A percentile compares a stretch with the other conserved stretches of the same genome.
These are phyloP conservation scores for Spinacia oleracea DNA, from an alignment of 179 eudicot species.

Conservation along the genomic window DNA sequence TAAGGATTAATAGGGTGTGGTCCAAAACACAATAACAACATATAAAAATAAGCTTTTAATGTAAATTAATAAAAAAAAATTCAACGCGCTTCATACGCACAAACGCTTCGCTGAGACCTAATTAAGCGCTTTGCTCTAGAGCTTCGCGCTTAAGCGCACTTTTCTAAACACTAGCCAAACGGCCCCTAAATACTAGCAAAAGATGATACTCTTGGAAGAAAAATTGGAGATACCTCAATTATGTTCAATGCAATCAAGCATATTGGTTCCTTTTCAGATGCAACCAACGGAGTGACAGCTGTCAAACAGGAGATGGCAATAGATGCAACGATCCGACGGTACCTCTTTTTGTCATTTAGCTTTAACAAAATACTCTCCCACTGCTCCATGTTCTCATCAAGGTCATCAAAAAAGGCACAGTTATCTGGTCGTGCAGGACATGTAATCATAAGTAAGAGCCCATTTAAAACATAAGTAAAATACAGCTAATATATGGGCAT, in stretches of 20 bases:
- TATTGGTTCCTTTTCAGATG: constrained; percentile 60
- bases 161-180: too few species aligned
- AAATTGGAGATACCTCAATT: constrained; percentile 57
- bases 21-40: too few species aligned
- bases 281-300: constrained; percentile 73
- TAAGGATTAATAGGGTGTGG: too few species aligned
- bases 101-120: too few species aligned
- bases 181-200: background rate
- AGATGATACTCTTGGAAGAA: background rate
- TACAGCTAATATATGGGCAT: background rate
- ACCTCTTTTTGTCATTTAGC: constrained; percentile 74
- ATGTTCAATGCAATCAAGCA: constrained; percentile 72
- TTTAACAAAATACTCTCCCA: constrained; percentile 71
- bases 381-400: constrained; percentile 43
- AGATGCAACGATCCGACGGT: constrained; percentile 85
- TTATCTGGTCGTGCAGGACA: constrained; percentile 30
- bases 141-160: too few species aligned
- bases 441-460: constrained; percentile 1
- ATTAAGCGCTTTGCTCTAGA: too few species aligned
- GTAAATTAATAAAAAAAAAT: too few species aligned
- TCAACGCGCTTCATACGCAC: too few species aligned
- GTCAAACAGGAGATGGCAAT: constrained; percentile 71
- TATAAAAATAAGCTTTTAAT: too few species aligned
- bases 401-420: constrained; percentile 22
- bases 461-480: background rate